Percentiles rank a stretch among this genome's conserved stretches.
These are phyloP conservation scores for Vaccinium macrocarpon DNA, from an alignment of 148 eudicot genomes.

Conservation along the genomic window DNA sequence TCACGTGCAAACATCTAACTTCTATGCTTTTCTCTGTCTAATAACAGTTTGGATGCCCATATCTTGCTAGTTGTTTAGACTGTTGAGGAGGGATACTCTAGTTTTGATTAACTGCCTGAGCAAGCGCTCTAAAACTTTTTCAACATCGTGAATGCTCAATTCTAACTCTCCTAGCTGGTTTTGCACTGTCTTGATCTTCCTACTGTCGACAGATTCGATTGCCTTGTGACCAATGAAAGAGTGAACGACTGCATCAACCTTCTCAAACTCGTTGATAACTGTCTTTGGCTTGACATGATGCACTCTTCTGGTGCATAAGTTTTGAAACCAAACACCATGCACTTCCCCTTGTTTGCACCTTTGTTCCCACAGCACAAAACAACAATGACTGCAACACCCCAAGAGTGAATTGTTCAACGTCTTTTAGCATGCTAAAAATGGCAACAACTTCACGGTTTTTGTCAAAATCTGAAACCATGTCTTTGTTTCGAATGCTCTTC, in stretches of 20 bases:
- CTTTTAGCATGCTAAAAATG: conserved; percentile 11
- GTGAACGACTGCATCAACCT: conserved; percentile 16
- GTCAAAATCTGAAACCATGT: not conserved
- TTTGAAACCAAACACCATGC: conserved; percentile 25
- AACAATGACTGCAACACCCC: conserved; percentile 25
- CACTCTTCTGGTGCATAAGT: conserved; percentile 4
- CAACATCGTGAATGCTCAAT: conserved; percentile 20
- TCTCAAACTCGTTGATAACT: conserved; percentile 14
- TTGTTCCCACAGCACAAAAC: conserved; percentile 16
- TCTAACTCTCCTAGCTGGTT: conserved; percentile 21
- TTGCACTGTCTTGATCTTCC: conserved; percentile 7
- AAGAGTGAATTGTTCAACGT: conserved; percentile 25
- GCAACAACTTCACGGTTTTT: conserved; percentile 10
- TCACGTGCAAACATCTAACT: not conserved
- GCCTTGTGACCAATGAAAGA: conserved; percentile 13
- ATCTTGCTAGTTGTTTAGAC: conserved; percentile 19
- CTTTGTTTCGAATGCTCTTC: conserved; percentile 4
- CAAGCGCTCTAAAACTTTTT: conserved; percentile 26
- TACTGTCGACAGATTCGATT: not conserved
- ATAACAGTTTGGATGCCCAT: not conserved
- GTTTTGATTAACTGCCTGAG: conserved; percentile 30
- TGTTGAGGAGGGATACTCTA: conserved; percentile 33
- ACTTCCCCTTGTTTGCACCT: conserved; percentile 1
- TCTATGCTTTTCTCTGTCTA: not conserved
- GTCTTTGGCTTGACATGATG: not conserved